phyloP scores from a whole-genome alignment of 2,329 filamentous ascomycete genomes.

The Calonectria multiphialidica region DNA sequence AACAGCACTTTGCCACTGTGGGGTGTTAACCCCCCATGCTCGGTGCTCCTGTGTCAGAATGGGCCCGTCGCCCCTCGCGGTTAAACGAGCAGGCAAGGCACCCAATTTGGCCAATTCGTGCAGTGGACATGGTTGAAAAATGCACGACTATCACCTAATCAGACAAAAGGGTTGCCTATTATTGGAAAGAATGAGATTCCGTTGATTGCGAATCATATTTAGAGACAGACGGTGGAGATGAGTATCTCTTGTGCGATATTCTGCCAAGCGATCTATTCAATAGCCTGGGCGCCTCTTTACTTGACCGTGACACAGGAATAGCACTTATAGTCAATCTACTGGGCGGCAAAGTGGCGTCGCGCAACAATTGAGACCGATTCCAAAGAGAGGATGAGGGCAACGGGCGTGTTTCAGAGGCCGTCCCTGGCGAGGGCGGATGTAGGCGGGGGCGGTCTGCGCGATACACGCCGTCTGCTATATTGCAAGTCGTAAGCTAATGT shows the following conservation, averaged over 20 bases:
- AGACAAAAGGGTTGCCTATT: neutral
- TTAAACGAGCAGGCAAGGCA: neutral
- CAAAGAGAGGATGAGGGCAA: neutral
- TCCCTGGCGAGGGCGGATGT: constrained; percentile 3
- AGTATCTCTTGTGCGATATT: neutral
- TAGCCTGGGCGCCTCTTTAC: neutral
- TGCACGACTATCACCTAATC: neutral
- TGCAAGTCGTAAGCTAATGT: constrained; percentile 21
- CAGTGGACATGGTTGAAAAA: neutral
- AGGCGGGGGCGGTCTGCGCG: neutral
- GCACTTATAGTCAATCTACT: neutral
- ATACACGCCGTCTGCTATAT: neutral
- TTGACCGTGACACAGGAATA: too few species aligned
- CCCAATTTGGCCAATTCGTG: neutral
- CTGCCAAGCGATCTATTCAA: neutral
- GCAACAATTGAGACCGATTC: neutral
- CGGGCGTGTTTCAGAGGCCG: neutral
- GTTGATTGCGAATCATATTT: neutral
- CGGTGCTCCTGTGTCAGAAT: neutral
- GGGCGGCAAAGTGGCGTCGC: neutral
- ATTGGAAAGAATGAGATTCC: neutral
- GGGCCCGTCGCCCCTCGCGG: neutral
- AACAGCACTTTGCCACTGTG: neutral
- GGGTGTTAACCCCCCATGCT: neutral
- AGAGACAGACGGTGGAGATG: neutral